These are phyloP conservation scores for Phytophthora lateralis DNA, from an alignment of 352 stramenopile genomes.

Conservation along the genomic window DNA sequence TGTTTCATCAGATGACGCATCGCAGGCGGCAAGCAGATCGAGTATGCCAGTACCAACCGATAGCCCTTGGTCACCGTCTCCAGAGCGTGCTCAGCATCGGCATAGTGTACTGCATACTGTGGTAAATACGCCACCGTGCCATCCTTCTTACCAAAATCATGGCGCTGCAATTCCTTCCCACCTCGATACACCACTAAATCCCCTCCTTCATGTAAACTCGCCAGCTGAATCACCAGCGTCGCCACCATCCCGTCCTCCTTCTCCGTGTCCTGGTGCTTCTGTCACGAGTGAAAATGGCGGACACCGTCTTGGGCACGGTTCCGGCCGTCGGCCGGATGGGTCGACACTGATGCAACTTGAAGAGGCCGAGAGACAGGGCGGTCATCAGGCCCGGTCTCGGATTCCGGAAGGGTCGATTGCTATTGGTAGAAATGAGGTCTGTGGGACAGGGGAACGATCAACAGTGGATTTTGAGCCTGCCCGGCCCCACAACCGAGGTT, in stretches of 20 bases:
- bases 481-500: no score
- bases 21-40: slow-evolving; percentile 25
- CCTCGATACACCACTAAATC: slow-evolving; percentile 30
- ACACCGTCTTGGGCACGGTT: no score
- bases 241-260: slow-evolving; percentile 60
- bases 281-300: no score
- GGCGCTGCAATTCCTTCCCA: slow-evolving; percentile 10
- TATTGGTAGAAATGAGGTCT: no score
- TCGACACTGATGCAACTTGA: no score
- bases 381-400: no score
- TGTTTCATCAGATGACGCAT: slow-evolving; percentile 12
- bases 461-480: no score
- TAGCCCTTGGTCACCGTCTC: slow-evolving; percentile 29
- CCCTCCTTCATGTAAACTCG: slow-evolving; percentile 30
- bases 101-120: slow-evolving; percentile 34
- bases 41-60: slow-evolving; percentile 32
- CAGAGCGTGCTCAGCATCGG: slow-evolving; percentile 13
- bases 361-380: no score
- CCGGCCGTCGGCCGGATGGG: no score
- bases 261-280: slow-evolving; percentile 58
- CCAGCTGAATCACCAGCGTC: slow-evolving; percentile 48
- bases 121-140: slow-evolving; percentile 15
- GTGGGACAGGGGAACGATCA: no score
- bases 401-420: no score
- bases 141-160: slow-evolving; percentile 28